Conservation (phyloP, 495 filamentous ascomycete genomes). For the Penicillium cataractarum region DNA sequence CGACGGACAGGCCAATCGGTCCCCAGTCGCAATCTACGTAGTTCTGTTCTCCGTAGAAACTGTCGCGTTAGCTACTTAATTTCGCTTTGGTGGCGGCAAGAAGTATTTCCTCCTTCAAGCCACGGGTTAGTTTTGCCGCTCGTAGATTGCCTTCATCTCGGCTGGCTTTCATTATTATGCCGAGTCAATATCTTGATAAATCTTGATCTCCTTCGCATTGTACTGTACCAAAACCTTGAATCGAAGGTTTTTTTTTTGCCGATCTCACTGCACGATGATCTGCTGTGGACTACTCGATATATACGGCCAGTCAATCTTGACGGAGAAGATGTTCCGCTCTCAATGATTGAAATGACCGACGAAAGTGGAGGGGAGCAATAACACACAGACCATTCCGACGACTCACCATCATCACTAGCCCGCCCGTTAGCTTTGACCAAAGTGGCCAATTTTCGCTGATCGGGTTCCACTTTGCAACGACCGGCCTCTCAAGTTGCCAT, state of each 20-base stretch:
- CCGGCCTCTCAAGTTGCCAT: background rate
- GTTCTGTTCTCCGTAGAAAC: background rate
- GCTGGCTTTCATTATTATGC: background rate
- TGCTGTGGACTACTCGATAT: background rate
- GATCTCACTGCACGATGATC: background rate
- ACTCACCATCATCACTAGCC: conserved; percentile 12
- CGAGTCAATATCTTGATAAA: background rate
- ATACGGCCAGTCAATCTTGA: background rate
- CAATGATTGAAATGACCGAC: background rate
- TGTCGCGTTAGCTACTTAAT: background rate
- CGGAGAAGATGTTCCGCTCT: background rate
- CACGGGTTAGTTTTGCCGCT: background rate
- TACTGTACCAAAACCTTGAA: background rate
- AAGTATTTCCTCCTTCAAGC: background rate
- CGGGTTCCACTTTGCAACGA: conserved; percentile 11
- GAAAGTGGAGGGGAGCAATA: background rate
- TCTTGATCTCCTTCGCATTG: background rate
- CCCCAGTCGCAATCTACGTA: background rate
- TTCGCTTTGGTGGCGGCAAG: background rate
- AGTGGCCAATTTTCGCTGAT: conserved; percentile 21
- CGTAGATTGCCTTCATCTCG: background rate
- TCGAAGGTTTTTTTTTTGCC: background rate
- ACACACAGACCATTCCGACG: background rate
- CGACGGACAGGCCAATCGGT: background rate
- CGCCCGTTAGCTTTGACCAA: conserved; percentile 12